These are phyloP conservation scores for Rosa hybrid DNA, from an alignment of 331 rosid species.

Conservation along the genomic window DNA sequence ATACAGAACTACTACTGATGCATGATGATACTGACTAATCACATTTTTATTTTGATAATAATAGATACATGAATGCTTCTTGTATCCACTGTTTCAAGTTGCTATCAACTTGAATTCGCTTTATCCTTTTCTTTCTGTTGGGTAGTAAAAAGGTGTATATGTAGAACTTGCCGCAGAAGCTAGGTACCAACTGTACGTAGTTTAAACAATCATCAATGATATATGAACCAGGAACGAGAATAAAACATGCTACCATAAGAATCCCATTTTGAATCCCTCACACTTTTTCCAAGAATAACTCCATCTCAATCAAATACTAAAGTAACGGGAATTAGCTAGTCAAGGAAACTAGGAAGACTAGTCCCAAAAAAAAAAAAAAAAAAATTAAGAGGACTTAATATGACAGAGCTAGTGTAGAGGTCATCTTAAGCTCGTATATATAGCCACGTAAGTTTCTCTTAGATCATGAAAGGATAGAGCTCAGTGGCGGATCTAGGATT, in stretches of 20 bases:
- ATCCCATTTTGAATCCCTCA: neutral
- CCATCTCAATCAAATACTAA: neutral
- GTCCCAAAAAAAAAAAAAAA: neutral
- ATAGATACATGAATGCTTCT: neutral
- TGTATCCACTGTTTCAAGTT: neutral
- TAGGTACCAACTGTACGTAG: neutral
- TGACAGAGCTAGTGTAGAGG: too few species aligned
- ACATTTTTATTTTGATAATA: neutral
- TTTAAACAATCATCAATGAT: neutral
- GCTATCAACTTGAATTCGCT: neutral
- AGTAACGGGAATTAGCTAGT: neutral
- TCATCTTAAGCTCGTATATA: too few species aligned
- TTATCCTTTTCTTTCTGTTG: neutral
- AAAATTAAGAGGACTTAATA: neutral
- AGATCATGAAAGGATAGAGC: too few species aligned
- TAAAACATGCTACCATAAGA: neutral
- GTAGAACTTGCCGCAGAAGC: conserved; percentile 13
- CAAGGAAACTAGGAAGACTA: neutral
- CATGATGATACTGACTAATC: neutral
- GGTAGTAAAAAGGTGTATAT: neutral
- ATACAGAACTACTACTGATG: neutral
- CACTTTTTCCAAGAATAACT: neutral
- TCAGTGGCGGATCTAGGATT: too few species aligned
- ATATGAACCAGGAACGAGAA: neutral
- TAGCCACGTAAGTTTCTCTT: too few species aligned